Evolutionary conservation across 169 alveolate genomes (phyloP), one percentile per base, ranked within the genome.

Genomic region (Plasmodium gallinaceum): DNA sequence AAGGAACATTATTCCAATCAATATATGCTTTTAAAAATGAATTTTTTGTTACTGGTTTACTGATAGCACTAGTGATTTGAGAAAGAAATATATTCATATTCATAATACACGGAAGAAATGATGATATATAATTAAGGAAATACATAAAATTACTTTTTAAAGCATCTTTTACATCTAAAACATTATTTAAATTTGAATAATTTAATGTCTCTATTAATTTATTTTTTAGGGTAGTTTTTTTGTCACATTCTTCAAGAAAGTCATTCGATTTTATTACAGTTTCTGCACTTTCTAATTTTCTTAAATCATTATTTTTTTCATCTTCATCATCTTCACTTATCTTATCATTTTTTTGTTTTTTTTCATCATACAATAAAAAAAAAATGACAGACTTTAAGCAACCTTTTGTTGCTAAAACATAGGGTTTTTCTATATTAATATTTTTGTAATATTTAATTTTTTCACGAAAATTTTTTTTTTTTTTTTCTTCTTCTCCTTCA

Each of bases 401-500:
- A 46, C 91, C 91, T 73, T 66, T 83, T 18, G 91, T 83, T 14
- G 80, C 91, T 73, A 83, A 83, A 52, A 83, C 91, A 32, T 83
- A 83, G 20, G 91, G 74, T n/a, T 83, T 83, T 3, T 83, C 91
- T 58, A 70, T 57, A 62, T 83, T 69, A n/a, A 42, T 20, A 42
- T 62, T 60, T 69, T 83, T 83, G 74, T 54, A 62, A 61, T 46
- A 69, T 20, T 69, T 83, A 39, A 83, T 48, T 62, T 69, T 83
- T 70, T 66, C 66, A 26, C 64, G 62, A 39, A 83, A 83, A 68
- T 68, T 68, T 18, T 20, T 68, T 46, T 61, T 69, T 14, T 46
- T 72, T 7, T 32, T 69, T 69, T 14, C 26, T 71, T 43, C 64
- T 48, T 61, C 64, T 52, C 16, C 54, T 54, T 16, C 12, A 39